These are phyloP conservation scores for Agaricus sinodeliciosus DNA, from an alignment of 768 basidiomycete genomes.

Conservation along the genomic window DNA sequence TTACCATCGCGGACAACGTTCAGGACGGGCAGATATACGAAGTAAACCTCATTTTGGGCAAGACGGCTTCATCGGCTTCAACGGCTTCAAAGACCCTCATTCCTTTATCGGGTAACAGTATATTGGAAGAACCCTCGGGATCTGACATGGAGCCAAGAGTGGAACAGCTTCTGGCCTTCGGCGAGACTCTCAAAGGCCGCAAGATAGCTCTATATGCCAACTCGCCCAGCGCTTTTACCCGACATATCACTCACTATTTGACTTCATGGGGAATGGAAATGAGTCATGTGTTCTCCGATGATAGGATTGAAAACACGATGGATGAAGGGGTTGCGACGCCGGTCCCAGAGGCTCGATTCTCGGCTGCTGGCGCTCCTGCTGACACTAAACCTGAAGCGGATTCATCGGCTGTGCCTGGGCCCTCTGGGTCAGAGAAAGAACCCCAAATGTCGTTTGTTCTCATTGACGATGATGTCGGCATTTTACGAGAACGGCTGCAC, in stretches of 20 bases:
- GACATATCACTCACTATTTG: constrained; percentile 88
- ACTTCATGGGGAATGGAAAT: constrained; percentile 96
- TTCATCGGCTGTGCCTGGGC: constrained; percentile 18
- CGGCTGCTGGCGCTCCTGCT: not conserved
- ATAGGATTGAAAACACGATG: constrained; percentile 17
- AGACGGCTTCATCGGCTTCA: constrained; percentile 38
- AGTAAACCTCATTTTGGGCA: constrained; percentile 56
- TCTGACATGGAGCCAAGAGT: constrained; percentile 70
- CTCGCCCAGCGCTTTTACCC: constrained; percentile 84
- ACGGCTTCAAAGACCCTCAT: constrained; percentile 14
- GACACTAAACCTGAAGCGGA: constrained; percentile 10
- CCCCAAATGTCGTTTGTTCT: constrained; percentile 59
- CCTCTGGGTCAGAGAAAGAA: constrained; percentile 10
- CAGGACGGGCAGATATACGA: constrained; percentile 55
- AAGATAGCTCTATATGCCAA: constrained; percentile 81
- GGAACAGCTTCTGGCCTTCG: constrained; percentile 71
- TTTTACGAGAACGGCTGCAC: constrained; percentile 70
- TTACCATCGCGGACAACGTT: constrained; percentile 24
- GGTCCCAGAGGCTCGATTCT: constrained; percentile 3
- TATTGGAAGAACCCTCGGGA: constrained; percentile 43
- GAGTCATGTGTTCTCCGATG: constrained; percentile 64
- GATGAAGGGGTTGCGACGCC: constrained; percentile 1
- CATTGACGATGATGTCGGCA: constrained; percentile 86
- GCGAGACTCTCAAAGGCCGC: constrained; percentile 77
- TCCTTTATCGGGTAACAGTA: constrained; percentile 2